Percentiles rank a stretch among this genome's conserved stretches.
Evolutionary conservation across 2,329 filamentous ascomycete species (phyloP).

Genomic region (Plectosphaerella sp.): DNA sequence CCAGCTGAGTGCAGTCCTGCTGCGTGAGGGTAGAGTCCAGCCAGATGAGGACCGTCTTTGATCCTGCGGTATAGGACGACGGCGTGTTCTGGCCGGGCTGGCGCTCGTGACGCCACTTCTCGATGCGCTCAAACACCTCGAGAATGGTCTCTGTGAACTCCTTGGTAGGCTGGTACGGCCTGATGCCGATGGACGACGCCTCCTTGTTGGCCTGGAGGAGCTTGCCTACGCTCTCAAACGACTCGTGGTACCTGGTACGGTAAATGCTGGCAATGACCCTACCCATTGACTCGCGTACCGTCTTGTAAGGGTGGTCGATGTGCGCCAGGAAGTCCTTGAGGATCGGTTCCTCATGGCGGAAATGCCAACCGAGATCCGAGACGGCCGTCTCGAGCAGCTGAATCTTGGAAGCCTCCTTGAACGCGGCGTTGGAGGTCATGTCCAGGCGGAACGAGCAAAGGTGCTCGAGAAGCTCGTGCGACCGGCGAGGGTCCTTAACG

Average conservation of each 20-base stretch:
- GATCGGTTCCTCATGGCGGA: conserved; percentile 83
- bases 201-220: conserved; percentile 76
- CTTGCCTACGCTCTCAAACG: conserved; percentile 72
- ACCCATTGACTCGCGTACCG: conserved; percentile 91
- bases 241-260: conserved; percentile 89
- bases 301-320: conserved; percentile 96
- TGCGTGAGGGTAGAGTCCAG: conserved; percentile 87
- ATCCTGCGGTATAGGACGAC: conserved; percentile 90
- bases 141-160: conserved; percentile 70
- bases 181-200: conserved; percentile 76
- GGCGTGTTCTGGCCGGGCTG: conserved; percentile 86
- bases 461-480: conserved; percentile 79
- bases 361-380: conserved; percentile 90
- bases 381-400: conserved; percentile 85
- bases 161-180: conserved; percentile 73
- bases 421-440: conserved; percentile 92
- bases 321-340: conserved; percentile 84
- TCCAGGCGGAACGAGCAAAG: conserved; percentile 84
- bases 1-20: conserved; percentile 86
- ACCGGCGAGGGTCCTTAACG: conserved; percentile 82
- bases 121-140: conserved; percentile 73
- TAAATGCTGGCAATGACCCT: conserved; percentile 84
- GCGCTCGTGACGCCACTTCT: conserved; percentile 82
- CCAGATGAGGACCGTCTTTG: conserved; percentile 95
- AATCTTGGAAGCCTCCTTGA: conserved; percentile 98